Evolutionary conservation across 495 filamentous ascomycete genomes (phyloP).

Genomic region (Neurospora cerealis): DNA sequence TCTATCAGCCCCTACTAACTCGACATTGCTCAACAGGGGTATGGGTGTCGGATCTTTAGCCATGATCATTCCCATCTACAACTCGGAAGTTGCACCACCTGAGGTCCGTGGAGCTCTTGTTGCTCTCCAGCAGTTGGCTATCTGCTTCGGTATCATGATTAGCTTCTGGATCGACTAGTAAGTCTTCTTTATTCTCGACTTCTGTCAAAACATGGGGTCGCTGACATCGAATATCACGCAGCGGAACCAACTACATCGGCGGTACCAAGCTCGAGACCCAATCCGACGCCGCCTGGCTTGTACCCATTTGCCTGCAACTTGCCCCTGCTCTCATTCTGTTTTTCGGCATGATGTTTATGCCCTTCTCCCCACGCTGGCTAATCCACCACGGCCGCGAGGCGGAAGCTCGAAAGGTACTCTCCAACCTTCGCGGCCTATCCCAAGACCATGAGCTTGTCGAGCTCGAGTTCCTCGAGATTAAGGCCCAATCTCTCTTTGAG

Average conservation of each 20-base stretch:
- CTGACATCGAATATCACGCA: conserved; percentile 5
- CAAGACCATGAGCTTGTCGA: conserved; percentile 55
- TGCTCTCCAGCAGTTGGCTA: conserved; percentile 69
- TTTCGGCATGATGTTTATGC: conserved; percentile 69
- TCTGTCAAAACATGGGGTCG: conserved; percentile 11
- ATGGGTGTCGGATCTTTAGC: conserved; percentile 63
- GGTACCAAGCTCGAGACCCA: conserved; percentile 50
- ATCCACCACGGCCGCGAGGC: conserved; percentile 62
- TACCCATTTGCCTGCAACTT: conserved; percentile 55
- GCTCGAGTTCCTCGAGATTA: conserved; percentile 75
- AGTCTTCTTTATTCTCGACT: not conserved
- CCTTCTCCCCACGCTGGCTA: conserved; percentile 74
- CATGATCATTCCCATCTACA: conserved; percentile 60
- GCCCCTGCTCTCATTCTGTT: conserved; percentile 50
- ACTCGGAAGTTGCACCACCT: conserved; percentile 54
- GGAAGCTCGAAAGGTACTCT: conserved; percentile 59
- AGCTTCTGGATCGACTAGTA: conserved; percentile 77
- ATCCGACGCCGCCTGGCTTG: conserved; percentile 58
- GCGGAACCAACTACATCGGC: conserved; percentile 67
- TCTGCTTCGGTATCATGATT: conserved; percentile 75
- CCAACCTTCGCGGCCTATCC: conserved; percentile 51
- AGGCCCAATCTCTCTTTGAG: conserved; percentile 69
- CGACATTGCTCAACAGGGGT: conserved; percentile 26
- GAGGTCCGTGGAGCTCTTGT: conserved; percentile 61
- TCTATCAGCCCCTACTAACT: not conserved